Percentiles rank a stretch among this genome's conserved stretches.
These are phyloP conservation scores for Metschnikowia lachancei DNA, from an alignment of 805 yeast species.

Conservation along the genomic window DNA sequence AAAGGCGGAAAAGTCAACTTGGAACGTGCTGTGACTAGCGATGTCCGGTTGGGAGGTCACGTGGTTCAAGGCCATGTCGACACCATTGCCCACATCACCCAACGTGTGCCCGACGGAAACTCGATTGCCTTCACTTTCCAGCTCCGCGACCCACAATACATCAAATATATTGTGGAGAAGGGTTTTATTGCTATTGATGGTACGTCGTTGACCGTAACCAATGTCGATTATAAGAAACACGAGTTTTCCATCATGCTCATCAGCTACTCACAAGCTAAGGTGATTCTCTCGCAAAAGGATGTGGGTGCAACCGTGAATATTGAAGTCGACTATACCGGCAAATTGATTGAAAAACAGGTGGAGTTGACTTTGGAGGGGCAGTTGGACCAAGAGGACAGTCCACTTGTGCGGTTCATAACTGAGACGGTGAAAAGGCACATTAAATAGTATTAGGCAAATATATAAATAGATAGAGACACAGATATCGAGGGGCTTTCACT, in stretches of 20 bases:
- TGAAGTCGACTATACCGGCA: constrained; percentile 94
- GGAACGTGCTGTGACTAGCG: constrained; percentile 86
- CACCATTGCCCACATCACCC: constrained; percentile 68
- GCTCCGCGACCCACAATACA: constrained; percentile 58
- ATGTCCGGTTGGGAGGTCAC: constrained; percentile 92
- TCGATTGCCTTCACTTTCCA: constrained; percentile 74
- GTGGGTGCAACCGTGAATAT: constrained; percentile 72
- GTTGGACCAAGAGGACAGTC: constrained; percentile 46
- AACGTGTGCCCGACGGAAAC: constrained; percentile 60
- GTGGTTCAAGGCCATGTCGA: constrained; percentile 98
- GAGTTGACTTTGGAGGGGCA: constrained; percentile 54
- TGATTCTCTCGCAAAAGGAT: constrained; percentile 63
- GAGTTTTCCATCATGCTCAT: constrained; percentile 87
- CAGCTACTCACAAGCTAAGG: constrained; percentile 82
- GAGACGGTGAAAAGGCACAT: constrained; percentile 27
- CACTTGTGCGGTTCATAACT: constrained; percentile 48
- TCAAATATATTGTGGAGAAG: constrained; percentile 83
- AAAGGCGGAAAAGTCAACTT: constrained; percentile 69
- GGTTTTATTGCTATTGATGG: constrained; percentile 95
- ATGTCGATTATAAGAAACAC: constrained; percentile 56
- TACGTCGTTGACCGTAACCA: constrained; percentile 82
- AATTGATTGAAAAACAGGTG: constrained; percentile 85
- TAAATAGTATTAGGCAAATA: background rate
- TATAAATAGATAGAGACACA: too few relatives aligned
- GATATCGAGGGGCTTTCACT: too few relatives aligned